A percentile compares a stretch with the other conserved stretches of the same genome.
phyloP scores from a whole-genome alignment of 345 rosid genomes.

The Psidium guajava region DNA sequence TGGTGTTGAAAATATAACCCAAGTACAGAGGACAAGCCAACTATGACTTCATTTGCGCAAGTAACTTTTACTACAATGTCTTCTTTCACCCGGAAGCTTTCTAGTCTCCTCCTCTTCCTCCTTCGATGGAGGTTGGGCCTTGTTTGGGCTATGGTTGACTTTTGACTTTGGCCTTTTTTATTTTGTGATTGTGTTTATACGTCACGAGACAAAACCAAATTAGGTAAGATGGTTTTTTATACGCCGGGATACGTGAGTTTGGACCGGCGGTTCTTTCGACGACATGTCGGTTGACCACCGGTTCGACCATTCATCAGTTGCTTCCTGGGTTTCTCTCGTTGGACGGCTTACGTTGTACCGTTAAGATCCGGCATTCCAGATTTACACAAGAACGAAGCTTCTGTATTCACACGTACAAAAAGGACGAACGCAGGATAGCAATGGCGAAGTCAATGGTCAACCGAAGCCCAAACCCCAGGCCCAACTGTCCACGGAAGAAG shows the following conservation, averaged over 20 bases:
- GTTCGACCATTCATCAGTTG: too few species aligned
- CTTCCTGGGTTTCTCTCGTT: too few species aligned
- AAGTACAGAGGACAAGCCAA: fast-evolving
- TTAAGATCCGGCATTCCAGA: too few species aligned
- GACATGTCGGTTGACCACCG: neutral
- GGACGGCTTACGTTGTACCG: neutral
- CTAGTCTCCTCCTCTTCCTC: neutral
- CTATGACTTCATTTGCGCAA: neutral
- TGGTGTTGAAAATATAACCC: fast-evolving
- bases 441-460: neutral
- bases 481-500: neutral
- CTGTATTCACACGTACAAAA: too few species aligned
- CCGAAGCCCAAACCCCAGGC: neutral
- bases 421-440: too few species aligned
- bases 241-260: too few species aligned
- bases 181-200: neutral
- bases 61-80: neutral
- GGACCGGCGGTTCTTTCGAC: too few species aligned
- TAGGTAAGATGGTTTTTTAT: too few species aligned
- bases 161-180: neutral
- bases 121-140: neutral
- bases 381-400: too few species aligned
- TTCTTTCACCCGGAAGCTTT: neutral
- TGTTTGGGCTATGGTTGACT: neutral
- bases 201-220: neutral